These are phyloP conservation scores for Saccharomycopsis capsularis DNA, from an alignment of 805 yeast genomes.

Conservation along the genomic window DNA sequence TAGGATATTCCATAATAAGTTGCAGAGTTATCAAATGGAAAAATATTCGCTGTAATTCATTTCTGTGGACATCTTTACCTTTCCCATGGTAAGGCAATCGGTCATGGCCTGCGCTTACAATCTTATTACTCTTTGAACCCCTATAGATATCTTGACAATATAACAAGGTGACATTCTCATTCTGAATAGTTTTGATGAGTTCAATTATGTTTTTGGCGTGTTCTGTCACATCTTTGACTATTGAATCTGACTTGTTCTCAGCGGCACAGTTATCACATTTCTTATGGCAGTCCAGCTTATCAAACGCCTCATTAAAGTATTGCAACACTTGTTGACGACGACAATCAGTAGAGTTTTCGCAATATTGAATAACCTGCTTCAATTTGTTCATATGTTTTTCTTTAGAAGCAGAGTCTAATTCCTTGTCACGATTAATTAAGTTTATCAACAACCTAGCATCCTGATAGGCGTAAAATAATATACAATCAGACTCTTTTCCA, in stretches of 20 bases:
- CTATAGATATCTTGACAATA: constrained; percentile 79
- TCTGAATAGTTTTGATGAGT: constrained; percentile 50
- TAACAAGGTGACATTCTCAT: constrained; percentile 60
- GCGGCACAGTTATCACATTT: constrained; percentile 81
- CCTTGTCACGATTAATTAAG: constrained; percentile 71
- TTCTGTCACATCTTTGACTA: constrained; percentile 60
- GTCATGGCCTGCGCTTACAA: constrained; percentile 58
- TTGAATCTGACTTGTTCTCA: constrained; percentile 34
- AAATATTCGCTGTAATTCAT: constrained; percentile 74
- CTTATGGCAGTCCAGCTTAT: constrained; percentile 54
- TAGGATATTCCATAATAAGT: constrained; percentile 61
- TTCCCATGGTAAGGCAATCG: constrained; percentile 55
- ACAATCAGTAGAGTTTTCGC: constrained; percentile 88
- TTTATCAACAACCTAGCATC: constrained; percentile 74
- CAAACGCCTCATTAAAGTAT: constrained; percentile 81
- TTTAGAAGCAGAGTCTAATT: constrained; percentile 52
- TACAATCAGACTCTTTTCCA: constrained; percentile 75
- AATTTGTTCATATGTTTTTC: constrained; percentile 74
- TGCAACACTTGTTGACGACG: constrained; percentile 83
- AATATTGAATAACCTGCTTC: constrained; percentile 80
- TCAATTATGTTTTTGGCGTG: constrained; percentile 52
- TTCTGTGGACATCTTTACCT: constrained; percentile 58
- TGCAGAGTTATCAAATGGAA: constrained; percentile 66
- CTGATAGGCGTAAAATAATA: constrained; percentile 69
- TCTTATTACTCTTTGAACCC: constrained; percentile 61